Evolutionary conservation across 2,329 filamentous ascomycete species (phyloP), one percentile per base, ranked within the genome.

Genomic region (Fusarium pseudoanthophilum): DNA sequence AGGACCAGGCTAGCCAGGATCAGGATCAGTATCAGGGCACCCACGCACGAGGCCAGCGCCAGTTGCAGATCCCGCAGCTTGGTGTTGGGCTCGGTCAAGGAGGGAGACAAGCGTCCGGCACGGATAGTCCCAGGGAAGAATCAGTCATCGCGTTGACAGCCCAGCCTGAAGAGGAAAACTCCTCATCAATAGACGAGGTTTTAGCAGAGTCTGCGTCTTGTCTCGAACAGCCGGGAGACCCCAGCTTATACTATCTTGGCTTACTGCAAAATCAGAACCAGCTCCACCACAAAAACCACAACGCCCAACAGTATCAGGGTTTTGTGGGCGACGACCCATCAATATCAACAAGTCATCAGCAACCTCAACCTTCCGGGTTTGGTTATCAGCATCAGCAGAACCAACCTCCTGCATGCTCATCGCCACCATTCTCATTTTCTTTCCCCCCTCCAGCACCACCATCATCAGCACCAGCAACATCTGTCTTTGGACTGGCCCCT

Each of bases 21-120:
- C 74, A 75, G 55, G 48, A 67, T 49, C 73, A 75, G 63, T 56
- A 75, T 70, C 73, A 76, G 62, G 73, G 76, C 72, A 69, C 68
- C 75, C 67, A 75, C 71, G 73, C 67, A 64, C 75, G 60, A 76
- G 75, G 64, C 66, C 69, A 75, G 62, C 69, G 62, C 60, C 72
- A 69, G 60, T 67, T 69, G 75, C 75, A 75, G 75, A 77, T 77
- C 75, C 67, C 75, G 74, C 74, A 61, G 55, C 59, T 57, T 63
- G 67, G 65, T 66, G 64, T 77, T 76, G 75, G 75, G 75, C 73
- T 77, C 74, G 74, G 75, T 74, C 74, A 69, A 62, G 63, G 66
- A 76, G 75, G 67, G 48, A 73, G 69, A 75, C 72, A 77, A 77
- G 75, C 59, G 45, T 55, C 55, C 36, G 53, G 62, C 59, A 55